Percentiles rank a stretch among this genome's conserved stretches.
Conservation (phyloP, 2,329 filamentous ascomycete genomes). For the Ophiostoma quercus region DNA sequence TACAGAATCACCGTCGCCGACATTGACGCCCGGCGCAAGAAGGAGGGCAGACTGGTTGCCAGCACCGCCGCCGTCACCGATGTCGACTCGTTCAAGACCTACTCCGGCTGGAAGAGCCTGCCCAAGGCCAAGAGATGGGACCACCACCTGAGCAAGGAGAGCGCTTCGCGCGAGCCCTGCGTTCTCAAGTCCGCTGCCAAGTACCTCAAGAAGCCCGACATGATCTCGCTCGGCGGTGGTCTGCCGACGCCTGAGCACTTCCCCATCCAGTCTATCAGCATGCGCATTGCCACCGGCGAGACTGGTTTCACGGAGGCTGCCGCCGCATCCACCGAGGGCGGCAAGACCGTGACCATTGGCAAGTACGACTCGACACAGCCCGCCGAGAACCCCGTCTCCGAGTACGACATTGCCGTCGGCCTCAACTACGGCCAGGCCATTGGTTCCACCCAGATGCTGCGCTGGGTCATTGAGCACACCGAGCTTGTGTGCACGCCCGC, state of each 20-base stretch:
- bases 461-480: constrained; percentile 91
- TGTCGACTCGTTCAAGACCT: constrained; percentile 78
- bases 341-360: constrained; percentile 59
- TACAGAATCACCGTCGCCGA: constrained; percentile 55
- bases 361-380: constrained; percentile 72
- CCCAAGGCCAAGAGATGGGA: constrained; percentile 80
- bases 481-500: constrained; percentile 83
- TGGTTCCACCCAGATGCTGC: constrained; percentile 78
- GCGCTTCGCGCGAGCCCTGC: constrained; percentile 55
- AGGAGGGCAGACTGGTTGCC: constrained; percentile 66
- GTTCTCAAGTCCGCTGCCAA: constrained; percentile 79
- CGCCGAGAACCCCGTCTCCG: constrained; percentile 30
- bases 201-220: constrained; percentile 70
- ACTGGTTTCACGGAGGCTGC: constrained; percentile 63
- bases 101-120: constrained; percentile 48
- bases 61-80: constrained; percentile 71
- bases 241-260: constrained; percentile 87
- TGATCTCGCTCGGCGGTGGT: constrained; percentile 90
- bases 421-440: constrained; percentile 91
- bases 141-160: constrained; percentile 59
- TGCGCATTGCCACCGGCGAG: constrained; percentile 66
- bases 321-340: constrained; percentile 47
- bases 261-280: constrained; percentile 71
- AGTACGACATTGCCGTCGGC: constrained; percentile 74
- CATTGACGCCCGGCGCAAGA: constrained; percentile 62